Conservation (phyloP, 805 yeast species). For the Lipomyces lipofer region DNA sequence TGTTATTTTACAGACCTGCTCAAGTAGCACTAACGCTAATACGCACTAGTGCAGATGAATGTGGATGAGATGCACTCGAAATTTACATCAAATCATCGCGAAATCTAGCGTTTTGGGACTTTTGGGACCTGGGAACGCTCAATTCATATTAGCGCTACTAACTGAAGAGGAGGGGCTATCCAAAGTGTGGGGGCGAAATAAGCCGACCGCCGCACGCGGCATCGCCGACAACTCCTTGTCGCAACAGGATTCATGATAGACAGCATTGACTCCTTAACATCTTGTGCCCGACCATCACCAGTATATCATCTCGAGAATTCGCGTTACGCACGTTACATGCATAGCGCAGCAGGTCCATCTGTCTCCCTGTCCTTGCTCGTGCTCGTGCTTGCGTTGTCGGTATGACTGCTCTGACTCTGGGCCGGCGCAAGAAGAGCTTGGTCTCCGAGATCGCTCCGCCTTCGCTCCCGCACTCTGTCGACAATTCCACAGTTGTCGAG, state of each 20-base stretch:
- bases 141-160: too few relatives aligned
- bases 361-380: not conserved
- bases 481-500: not conserved
- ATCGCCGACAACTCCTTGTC: not conserved
- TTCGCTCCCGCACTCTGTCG: not conserved
- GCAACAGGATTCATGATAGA: not conserved
- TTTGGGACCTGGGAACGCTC: too few relatives aligned
- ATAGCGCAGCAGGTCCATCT: not conserved
- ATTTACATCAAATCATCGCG: too few relatives aligned
- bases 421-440: constrained; percentile 8
- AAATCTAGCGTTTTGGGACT: too few relatives aligned
- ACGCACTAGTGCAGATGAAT: too few relatives aligned
- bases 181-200: not conserved
- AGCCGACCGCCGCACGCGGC: not conserved
- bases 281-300: too few relatives aligned
- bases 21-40: too few relatives aligned
- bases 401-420: constrained; percentile 10
- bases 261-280: too few relatives aligned
- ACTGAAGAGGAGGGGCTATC: too few relatives aligned
- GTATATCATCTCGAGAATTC: not conserved
- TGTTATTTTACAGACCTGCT: too few relatives aligned
- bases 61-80: too few relatives aligned
- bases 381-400: not conserved
- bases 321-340: too few relatives aligned
- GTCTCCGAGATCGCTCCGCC: constrained; percentile 5